Evolutionary conservation across 768 basidiomycete genomes (phyloP).

Genomic region (Hygrophoropsis aurantiaca): DNA sequence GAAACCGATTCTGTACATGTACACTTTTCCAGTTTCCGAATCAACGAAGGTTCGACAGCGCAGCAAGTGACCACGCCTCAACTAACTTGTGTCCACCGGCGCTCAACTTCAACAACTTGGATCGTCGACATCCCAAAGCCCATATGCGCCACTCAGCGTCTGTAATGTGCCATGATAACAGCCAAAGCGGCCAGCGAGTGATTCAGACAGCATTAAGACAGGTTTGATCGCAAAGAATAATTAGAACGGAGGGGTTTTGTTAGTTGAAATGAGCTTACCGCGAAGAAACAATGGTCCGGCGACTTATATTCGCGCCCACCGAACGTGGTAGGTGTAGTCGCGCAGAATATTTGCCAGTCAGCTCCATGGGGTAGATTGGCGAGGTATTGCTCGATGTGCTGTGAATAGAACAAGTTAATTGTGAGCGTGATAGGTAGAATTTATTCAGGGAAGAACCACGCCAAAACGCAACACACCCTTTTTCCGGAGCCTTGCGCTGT

Average conservation of each 20-base stretch:
- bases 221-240: too few relatives aligned
- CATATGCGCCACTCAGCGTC: constrained; percentile 13
- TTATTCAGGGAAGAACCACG: too few relatives aligned
- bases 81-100: too few relatives aligned
- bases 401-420: constrained; percentile 1
- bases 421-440: background rate
- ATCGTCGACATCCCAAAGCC: constrained; percentile 25
- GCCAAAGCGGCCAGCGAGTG: too few relatives aligned
- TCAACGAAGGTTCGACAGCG: too few relatives aligned
- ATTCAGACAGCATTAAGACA: too few relatives aligned
- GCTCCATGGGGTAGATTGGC: constrained; percentile 26
- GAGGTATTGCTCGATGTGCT: constrained; percentile 30
- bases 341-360: constrained; percentile 31
- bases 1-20: too few relatives aligned
- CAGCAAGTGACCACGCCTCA: too few relatives aligned
- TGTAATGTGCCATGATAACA: too few relatives aligned
- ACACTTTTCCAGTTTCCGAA: too few relatives aligned
- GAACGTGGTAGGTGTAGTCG: constrained; percentile 30
- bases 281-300: constrained; percentile 16
- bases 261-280: too few relatives aligned
- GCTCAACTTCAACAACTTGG: constrained; percentile 12
- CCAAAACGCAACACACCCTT: constrained; percentile 9
- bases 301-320: constrained; percentile 20
- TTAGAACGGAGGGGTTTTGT: too few relatives aligned
- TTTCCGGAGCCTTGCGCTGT: constrained; percentile 18